Conservation (phyloP, 2,329 filamentous ascomycete species). For the Claviceps sp. region DNA sequence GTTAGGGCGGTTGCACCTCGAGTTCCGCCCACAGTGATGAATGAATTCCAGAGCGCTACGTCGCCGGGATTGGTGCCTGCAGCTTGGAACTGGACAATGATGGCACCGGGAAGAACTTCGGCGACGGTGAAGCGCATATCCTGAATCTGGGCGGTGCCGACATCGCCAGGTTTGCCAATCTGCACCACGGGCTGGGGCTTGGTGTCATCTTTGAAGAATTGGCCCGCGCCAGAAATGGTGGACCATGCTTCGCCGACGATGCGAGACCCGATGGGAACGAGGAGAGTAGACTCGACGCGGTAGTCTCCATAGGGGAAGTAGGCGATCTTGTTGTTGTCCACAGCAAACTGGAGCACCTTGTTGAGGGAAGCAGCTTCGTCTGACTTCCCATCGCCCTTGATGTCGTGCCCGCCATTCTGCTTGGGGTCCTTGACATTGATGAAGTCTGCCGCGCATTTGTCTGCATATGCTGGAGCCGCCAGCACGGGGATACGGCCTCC, state of each 20-base stretch:
- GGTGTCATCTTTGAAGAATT: constrained; percentile 27
- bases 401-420: constrained; percentile 15
- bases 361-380: constrained; percentile 27
- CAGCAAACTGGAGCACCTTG: constrained; percentile 22
- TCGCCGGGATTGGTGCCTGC: constrained; percentile 30
- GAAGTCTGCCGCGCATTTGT: constrained; percentile 15
- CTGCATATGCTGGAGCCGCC: constrained; percentile 26
- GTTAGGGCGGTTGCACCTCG: constrained; percentile 22
- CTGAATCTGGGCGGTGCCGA: constrained; percentile 34
- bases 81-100: constrained; percentile 24
- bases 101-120: constrained; percentile 27
- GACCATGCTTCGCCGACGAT: constrained; percentile 44
- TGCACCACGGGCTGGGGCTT: constrained; percentile 34
- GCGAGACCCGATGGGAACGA: constrained; percentile 25
- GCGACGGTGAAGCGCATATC: constrained; percentile 39
- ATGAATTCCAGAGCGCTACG: constrained; percentile 35
- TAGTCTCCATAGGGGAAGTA: constrained; percentile 19
- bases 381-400: constrained; percentile 23
- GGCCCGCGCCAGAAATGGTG: constrained; percentile 33
- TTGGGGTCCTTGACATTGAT: constrained; percentile 25
- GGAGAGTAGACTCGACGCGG: constrained; percentile 14
- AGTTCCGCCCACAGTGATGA: constrained; percentile 33
- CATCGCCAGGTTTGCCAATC: constrained; percentile 36
- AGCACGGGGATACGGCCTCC: constrained; percentile 22
- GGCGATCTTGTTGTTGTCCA: constrained; percentile 15